Conservation (phyloP, 116 monocot genomes). For the Thalassia testudinum region DNA sequence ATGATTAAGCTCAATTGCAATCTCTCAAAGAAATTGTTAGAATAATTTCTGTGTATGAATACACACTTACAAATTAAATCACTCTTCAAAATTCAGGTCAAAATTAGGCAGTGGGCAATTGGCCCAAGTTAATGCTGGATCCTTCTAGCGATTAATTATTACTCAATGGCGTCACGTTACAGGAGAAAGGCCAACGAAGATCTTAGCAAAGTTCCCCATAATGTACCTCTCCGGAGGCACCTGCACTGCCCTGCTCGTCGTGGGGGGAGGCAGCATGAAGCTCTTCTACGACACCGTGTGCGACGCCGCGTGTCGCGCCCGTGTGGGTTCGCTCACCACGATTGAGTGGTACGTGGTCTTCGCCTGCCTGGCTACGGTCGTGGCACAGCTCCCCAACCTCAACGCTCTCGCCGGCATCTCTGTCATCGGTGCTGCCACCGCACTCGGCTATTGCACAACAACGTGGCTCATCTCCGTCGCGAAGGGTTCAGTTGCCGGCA, state of each 20-base stretch:
- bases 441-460: constrained; percentile 61
- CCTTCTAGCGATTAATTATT: too few relatives aligned
- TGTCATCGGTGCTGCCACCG: constrained; percentile 42
- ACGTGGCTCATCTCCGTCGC: constrained; percentile 60
- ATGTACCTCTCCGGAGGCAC: constrained; percentile 83
- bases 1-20: too few relatives aligned
- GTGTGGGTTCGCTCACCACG: constrained; percentile 33
- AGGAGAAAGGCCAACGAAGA: too few relatives aligned
- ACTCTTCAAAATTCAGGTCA: too few relatives aligned
- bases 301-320: constrained; percentile 29
- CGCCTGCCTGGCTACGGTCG: constrained; percentile 42
- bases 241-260: constrained; percentile 48
- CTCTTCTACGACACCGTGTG: constrained; percentile 50
- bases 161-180: neutral
- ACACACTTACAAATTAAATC: too few relatives aligned
- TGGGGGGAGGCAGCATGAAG: constrained; percentile 69
- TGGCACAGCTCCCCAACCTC: constrained; percentile 81
- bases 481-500: constrained; percentile 20
- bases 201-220: constrained; percentile 39
- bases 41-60: too few relatives aligned
- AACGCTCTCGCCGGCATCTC: constrained; percentile 82
- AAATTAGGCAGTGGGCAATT: too few relatives aligned
- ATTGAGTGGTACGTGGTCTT: constrained; percentile 88
- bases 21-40: too few relatives aligned
- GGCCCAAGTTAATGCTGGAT: too few relatives aligned